Conservation (phyloP, 73 alveolate genomes). For the Urostyla sp. region DNA sequence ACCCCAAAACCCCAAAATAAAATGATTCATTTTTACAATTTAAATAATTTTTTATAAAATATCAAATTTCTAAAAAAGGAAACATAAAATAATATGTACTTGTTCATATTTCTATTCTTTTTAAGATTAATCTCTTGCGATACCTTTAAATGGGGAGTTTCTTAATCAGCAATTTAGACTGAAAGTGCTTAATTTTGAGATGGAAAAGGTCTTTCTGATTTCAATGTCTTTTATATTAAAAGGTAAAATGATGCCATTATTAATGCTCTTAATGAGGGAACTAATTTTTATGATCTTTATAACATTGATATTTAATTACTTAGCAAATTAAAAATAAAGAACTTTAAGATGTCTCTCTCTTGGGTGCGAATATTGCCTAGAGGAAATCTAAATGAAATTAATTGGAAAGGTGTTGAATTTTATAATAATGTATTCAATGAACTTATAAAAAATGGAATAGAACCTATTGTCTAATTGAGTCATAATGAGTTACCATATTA, state of each 20-base stretch:
- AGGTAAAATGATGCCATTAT: slow-evolving; percentile 18
- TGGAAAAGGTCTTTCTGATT: slow-evolving; percentile 41
- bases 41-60: too few species aligned
- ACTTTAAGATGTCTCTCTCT: slow-evolving; percentile 65
- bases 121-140: too few species aligned
- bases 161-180: slow-evolving; percentile 13
- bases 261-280: slow-evolving; percentile 40
- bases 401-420: slow-evolving; percentile 54
- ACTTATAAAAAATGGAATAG: slow-evolving; percentile 58
- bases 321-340: slow-evolving; percentile 10
- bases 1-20: too few species aligned
- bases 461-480: slow-evolving; percentile 68
- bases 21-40: too few species aligned
- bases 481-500: slow-evolving; percentile 76
- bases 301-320: neutral
- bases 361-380: slow-evolving; percentile 69
- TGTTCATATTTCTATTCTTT: too few species aligned
- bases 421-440: slow-evolving; percentile 54
- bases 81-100: too few species aligned
- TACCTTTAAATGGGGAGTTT: slow-evolving; percentile 46
- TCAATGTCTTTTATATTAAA: slow-evolving; percentile 17
- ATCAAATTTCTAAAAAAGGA: too few species aligned
- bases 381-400: slow-evolving; percentile 26
- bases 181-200: slow-evolving; percentile 37
- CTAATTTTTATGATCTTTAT: slow-evolving; percentile 36